Conservation (phyloP, 1,139 yeast species). For the Yamadazyma buinensis region DNA sequence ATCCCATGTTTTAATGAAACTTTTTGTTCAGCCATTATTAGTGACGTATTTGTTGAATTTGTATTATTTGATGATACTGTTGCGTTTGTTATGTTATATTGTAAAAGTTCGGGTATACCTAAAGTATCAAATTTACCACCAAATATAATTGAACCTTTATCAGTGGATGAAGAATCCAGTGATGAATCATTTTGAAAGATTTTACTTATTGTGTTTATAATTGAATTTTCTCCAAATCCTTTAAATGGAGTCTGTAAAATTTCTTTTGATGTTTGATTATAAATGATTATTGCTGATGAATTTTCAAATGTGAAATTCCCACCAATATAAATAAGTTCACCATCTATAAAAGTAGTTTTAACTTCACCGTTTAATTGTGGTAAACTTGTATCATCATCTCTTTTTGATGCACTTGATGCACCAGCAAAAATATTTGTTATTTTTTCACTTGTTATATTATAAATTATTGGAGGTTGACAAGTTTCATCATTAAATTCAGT, state of each 20-base stretch:
- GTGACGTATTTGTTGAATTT: slow-evolving; percentile 29
- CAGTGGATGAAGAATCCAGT: slow-evolving; percentile 16
- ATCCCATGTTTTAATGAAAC: slow-evolving; percentile 63
- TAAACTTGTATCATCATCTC: slow-evolving; percentile 16
- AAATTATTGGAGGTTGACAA: slow-evolving; percentile 51
- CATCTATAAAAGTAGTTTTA: slow-evolving; percentile 44
- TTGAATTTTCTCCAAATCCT: slow-evolving; percentile 67
- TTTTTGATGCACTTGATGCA: slow-evolving; percentile 13
- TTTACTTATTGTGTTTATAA: slow-evolving; percentile 62
- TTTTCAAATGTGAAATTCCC: slow-evolving; percentile 63
- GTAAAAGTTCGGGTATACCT: slow-evolving; percentile 48
- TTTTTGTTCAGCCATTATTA: slow-evolving; percentile 59
- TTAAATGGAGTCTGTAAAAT: slow-evolving; percentile 60
- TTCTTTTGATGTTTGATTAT: slow-evolving; percentile 45
- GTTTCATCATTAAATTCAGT: slow-evolving; percentile 30
- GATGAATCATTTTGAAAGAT: slow-evolving; percentile 24
- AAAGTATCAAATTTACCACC: slow-evolving; percentile 73
- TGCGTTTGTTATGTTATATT: slow-evolving; percentile 25
- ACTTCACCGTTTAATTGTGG: slow-evolving; percentile 46
- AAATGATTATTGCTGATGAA: slow-evolving; percentile 63
- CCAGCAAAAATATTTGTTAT: slow-evolving; percentile 34
- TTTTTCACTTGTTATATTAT: slow-evolving; percentile 45
- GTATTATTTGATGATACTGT: slow-evolving; percentile 22
- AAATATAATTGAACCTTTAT: slow-evolving; percentile 55
- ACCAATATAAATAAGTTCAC: slow-evolving; percentile 65